Conservation (phyloP, 441 rosid genomes). For the Isatis lusitanica region DNA sequence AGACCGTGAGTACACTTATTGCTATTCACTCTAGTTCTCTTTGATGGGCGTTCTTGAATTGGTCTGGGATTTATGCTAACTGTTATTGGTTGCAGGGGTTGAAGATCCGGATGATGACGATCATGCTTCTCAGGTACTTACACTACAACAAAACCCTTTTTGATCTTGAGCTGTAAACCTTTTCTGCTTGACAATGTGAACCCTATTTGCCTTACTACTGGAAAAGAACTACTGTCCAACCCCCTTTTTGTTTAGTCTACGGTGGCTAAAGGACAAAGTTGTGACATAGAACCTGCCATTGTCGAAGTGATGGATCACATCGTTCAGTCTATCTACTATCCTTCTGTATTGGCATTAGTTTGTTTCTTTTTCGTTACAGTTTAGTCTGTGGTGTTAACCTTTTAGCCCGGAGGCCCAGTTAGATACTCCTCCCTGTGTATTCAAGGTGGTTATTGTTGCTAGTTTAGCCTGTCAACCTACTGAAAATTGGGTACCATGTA, state of each 20-base stretch:
- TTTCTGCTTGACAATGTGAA: slow-evolving; percentile 5
- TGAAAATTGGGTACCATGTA: not conserved
- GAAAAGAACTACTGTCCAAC: slow-evolving; percentile 8
- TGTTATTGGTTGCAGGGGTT: slow-evolving; percentile 50
- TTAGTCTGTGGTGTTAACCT: not conserved
- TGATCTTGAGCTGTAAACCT: slow-evolving; percentile 7
- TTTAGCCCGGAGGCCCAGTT: not conserved
- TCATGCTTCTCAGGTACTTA: slow-evolving; percentile 57
- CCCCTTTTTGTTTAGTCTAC: slow-evolving; percentile 16
- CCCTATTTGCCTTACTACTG: not conserved
- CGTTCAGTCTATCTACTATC: slow-evolving; percentile 10
- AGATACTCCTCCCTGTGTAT: slow-evolving; percentile 9
- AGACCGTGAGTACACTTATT: slow-evolving; percentile 48
- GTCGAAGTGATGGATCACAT: slow-evolving; percentile 7
- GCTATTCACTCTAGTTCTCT: slow-evolving; percentile 1
- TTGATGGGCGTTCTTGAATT: not conserved
- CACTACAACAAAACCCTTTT: not conserved
- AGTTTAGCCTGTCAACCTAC: not conserved
- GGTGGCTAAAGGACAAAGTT: slow-evolving; percentile 4
- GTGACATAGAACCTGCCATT: not conserved
- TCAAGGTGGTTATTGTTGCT: not conserved
- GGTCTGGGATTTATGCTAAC: slow-evolving; percentile 1
- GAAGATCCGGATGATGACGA: slow-evolving; percentile 54
- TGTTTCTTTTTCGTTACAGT: slow-evolving; percentile 9
- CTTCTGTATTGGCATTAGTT: slow-evolving; percentile 11